Evolutionary conservation across 805 yeast species (phyloP).

Genomic region (Wickerhamiella brachini): DNA sequence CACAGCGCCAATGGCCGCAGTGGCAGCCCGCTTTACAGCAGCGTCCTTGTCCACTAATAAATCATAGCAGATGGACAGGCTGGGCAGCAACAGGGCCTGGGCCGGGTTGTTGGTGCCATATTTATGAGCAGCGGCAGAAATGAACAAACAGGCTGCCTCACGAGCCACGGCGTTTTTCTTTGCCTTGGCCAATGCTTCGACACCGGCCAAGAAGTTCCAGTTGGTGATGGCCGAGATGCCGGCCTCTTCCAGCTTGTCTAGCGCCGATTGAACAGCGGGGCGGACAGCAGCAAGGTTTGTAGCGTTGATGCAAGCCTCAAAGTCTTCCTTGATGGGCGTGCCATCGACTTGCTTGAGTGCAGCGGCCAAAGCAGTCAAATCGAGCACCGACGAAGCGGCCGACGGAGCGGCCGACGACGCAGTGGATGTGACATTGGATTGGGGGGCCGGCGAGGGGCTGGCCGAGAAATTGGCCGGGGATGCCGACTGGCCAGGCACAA

Average conservation of each 20-base stretch:
- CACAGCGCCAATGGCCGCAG: constrained; percentile 55
- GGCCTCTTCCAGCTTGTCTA: constrained; percentile 32
- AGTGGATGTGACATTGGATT: constrained; percentile 14
- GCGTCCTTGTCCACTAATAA: constrained; percentile 76
- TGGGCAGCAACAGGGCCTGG: constrained; percentile 58
- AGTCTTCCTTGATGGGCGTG: constrained; percentile 50
- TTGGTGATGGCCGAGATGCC: constrained; percentile 39
- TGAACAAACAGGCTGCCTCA: constrained; percentile 58
- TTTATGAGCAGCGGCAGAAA: constrained; percentile 43
- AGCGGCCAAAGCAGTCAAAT: constrained; percentile 53
- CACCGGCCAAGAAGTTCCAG: constrained; percentile 52
- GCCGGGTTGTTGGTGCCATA: constrained; percentile 51
- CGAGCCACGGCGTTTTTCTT: constrained; percentile 63
- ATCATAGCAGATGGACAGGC: constrained; percentile 54
- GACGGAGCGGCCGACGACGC: constrained; percentile 32
- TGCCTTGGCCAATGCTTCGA: constrained; percentile 54
- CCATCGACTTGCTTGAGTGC: constrained; percentile 52
- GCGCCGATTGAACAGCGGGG: constrained; percentile 39
- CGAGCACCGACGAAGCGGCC: constrained; percentile 38
- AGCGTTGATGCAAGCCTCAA: constrained; percentile 39
- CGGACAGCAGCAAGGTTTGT: constrained; percentile 41
- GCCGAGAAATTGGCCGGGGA: background rate
- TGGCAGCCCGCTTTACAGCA: constrained; percentile 77
- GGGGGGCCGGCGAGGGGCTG: constrained; percentile 1
- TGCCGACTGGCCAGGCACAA: constrained; percentile 7